Evolutionary conservation across 345 rosid genomes (phyloP).

Genomic region (Psidium guajava): DNA sequence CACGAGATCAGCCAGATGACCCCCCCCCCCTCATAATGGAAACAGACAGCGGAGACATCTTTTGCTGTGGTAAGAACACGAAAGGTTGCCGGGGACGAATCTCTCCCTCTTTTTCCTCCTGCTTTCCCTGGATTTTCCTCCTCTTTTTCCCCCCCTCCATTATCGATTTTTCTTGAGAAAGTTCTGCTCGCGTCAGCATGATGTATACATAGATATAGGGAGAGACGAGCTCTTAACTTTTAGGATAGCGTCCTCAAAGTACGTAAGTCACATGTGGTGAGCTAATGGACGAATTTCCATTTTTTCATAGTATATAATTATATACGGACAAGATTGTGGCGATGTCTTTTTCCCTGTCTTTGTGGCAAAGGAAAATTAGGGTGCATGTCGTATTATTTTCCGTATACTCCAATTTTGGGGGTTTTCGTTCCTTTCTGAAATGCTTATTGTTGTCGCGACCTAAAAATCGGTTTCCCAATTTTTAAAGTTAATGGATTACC

Average conservation of each 20-base stretch:
- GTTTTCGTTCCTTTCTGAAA: not conserved
- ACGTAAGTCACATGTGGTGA: not conserved
- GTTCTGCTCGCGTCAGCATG: not conserved
- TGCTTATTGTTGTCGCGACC: too few relatives aligned
- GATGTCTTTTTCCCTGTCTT: not conserved
- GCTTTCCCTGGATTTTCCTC: not conserved
- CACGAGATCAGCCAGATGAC: not conserved
- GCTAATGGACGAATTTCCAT: not conserved
- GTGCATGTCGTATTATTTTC: not conserved
- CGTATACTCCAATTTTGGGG: not conserved
- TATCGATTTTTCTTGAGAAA: not conserved
- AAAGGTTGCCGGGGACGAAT: not conserved
- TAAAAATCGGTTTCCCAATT: too few relatives aligned
- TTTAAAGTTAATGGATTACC: too few relatives aligned
- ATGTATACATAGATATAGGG: not conserved
- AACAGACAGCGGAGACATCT: not conserved
- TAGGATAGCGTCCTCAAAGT: not conserved
- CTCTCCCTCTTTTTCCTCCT: not conserved
- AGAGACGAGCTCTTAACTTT: not conserved
- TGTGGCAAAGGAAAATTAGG: not conserved
- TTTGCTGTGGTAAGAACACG: not conserved
- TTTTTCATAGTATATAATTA: not conserved
- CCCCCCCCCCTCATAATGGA: not conserved
- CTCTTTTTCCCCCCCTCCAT: not conserved
- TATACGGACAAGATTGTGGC: not conserved